Percentiles rank a stretch among this genome's conserved stretches.
phyloP scores from a whole-genome alignment of 768 basidiomycete species.

The Podaxis sp. region DNA sequence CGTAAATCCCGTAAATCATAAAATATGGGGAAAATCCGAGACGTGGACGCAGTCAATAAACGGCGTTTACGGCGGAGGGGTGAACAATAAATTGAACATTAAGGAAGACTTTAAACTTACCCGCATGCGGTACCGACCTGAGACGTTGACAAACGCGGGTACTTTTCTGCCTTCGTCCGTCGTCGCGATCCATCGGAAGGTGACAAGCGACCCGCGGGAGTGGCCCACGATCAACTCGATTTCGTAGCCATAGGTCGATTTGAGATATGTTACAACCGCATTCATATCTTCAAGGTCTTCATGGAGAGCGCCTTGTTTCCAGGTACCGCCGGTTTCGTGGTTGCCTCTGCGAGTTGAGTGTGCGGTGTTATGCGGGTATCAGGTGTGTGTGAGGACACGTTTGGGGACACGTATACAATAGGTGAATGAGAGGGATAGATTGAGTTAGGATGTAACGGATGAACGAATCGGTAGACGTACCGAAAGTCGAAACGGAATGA shows the following conservation, averaged over 20 bases:
- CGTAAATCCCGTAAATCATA: not conserved
- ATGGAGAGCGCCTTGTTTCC: conserved; percentile 57
- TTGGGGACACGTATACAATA: not conserved
- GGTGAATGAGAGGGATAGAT: not conserved
- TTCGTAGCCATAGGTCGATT: conserved; percentile 58
- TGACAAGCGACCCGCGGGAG: conserved; percentile 73
- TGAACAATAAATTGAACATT: not conserved
- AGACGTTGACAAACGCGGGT: conserved; percentile 67
- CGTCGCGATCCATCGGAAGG: conserved; percentile 68
- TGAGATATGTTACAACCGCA: conserved; percentile 63
- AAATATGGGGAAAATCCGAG: not conserved
- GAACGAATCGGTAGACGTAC: conserved; percentile 37
- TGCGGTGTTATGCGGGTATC: conserved; percentile 3
- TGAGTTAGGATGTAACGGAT: not conserved
- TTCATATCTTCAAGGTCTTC: conserved; percentile 68
- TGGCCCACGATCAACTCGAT: conserved; percentile 75
- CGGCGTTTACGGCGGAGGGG: conserved; percentile 3
- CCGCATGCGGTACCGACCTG: conserved; percentile 78
- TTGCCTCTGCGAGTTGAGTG: conserved; percentile 51
- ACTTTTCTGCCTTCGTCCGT: conserved; percentile 56
- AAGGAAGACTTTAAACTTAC: conserved; percentile 40
- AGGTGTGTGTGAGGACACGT: not conserved
- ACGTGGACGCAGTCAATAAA: not conserved
- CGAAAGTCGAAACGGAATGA: conserved; percentile 89
- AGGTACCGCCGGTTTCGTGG: conserved; percentile 71